Percentiles rank a stretch among this genome's conserved stretches.
Conservation (phyloP, 139 green algal species). For the Closterium sp. region DNA sequence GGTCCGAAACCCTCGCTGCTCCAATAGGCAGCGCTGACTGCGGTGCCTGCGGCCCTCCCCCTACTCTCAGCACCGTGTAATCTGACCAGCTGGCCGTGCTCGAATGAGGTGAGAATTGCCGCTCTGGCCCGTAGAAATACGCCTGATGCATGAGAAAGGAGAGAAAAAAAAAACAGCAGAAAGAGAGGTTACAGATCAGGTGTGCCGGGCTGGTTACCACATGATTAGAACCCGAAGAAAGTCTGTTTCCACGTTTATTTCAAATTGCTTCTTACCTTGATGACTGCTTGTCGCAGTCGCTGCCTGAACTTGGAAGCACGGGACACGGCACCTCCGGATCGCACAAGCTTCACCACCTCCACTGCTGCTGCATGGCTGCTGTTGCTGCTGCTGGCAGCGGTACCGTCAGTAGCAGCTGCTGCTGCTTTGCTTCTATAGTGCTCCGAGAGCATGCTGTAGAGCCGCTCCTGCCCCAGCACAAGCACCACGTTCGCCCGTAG, state of each 20-base stretch:
- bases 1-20: conserved; percentile 60
- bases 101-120: conserved; percentile 63
- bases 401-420: background rate
- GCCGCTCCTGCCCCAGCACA: conserved; percentile 85
- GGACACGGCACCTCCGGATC: conserved; percentile 80
- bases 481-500: conserved; percentile 75
- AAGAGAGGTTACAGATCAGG: too few species aligned
- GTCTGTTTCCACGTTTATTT: background rate
- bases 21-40: conserved; percentile 76
- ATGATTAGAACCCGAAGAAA: background rate
- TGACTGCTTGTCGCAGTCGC: conserved; percentile 48
- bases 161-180: background rate
- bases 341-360: conserved; percentile 73
- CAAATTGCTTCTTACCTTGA: background rate
- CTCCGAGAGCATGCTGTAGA: conserved; percentile 59
- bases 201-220: too few species aligned
- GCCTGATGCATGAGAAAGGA: conserved; percentile 46
- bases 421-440: conserved; percentile 10
- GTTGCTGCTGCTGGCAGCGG: background rate
- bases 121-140: conserved; percentile 85
- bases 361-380: conserved; percentile 8
- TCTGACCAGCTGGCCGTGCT: conserved; percentile 58
- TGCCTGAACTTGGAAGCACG: conserved; percentile 62
- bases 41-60: conserved; percentile 59
- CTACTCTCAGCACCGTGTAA: conserved; percentile 74